A percentile compares a stretch with the other conserved stretches of the same genome.
These are phyloP conservation scores for Salix caprea DNA, from an alignment of 345 rosid genomes.

Conservation along the genomic window DNA sequence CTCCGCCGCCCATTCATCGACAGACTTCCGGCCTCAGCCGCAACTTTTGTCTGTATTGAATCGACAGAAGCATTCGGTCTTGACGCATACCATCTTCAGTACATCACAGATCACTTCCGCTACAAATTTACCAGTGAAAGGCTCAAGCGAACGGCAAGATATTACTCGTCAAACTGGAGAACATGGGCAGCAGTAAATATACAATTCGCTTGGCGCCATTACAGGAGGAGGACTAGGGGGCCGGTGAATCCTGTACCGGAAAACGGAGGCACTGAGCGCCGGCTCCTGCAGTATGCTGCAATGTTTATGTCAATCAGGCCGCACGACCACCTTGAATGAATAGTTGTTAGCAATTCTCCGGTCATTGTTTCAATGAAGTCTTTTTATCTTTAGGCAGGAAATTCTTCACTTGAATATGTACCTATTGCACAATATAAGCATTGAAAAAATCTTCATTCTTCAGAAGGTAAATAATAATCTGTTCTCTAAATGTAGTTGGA, in stretches of 20 bases:
- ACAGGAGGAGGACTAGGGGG: conserved; percentile 55
- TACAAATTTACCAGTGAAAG: conserved; percentile 69
- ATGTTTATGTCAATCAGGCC: conserved; percentile 80
- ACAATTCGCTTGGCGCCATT: conserved; percentile 70
- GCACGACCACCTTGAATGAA: conserved; percentile 77
- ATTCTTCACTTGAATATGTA: background rate
- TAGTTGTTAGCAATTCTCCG: background rate
- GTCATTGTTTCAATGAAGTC: conserved; percentile 4
- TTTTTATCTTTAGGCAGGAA: background rate
- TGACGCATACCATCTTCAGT: conserved; percentile 51
- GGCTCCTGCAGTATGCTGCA: conserved; percentile 66
- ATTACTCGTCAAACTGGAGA: conserved; percentile 87
- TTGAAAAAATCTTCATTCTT: background rate
- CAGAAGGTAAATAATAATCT: background rate
- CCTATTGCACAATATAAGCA: background rate
- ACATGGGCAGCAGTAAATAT: conserved; percentile 91
- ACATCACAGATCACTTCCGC: conserved; percentile 84
- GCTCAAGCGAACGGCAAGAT: conserved; percentile 75
- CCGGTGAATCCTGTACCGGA: conserved; percentile 41
- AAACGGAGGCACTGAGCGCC: conserved; percentile 39
- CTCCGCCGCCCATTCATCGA: conserved; percentile 81
- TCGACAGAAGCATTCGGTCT: conserved; percentile 67
- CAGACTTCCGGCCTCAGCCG: conserved; percentile 83
- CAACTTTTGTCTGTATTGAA: conserved; percentile 63
- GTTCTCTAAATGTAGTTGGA: background rate